These are phyloP conservation scores for Colletotrichum sp. DNA, from an alignment of 2,329 filamentous ascomycete species.

Conservation along the genomic window DNA sequence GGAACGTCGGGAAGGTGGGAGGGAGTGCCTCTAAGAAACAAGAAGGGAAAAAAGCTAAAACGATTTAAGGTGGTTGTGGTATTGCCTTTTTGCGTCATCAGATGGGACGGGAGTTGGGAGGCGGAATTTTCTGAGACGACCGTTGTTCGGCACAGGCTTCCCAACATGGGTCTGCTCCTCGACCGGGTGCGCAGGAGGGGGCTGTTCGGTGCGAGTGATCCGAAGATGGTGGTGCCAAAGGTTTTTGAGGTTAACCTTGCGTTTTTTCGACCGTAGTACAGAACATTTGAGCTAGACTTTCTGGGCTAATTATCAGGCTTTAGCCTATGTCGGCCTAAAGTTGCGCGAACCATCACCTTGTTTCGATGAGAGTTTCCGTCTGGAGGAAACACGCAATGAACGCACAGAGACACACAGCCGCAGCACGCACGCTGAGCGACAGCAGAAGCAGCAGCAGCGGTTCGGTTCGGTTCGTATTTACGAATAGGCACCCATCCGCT, in stretches of 20 bases:
- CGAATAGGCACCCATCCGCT: background rate
- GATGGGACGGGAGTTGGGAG: background rate
- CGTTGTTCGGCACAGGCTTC: slow-evolving; percentile 15
- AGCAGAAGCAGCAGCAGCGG: background rate
- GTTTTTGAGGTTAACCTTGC: slow-evolving; percentile 8
- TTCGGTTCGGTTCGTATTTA: background rate
- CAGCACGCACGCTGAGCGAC: background rate
- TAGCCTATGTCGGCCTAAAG: background rate
- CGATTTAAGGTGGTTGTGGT: background rate
- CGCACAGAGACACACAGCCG: background rate
- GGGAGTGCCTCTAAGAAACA: background rate
- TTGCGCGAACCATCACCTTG: background rate
- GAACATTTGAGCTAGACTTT: background rate
- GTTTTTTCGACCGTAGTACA: background rate
- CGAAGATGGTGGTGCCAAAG: background rate
- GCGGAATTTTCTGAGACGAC: slow-evolving; percentile 4
- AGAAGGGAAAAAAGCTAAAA: background rate
- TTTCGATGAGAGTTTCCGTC: background rate
- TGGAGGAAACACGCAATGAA: background rate
- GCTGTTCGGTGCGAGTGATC: background rate
- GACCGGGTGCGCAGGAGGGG: background rate
- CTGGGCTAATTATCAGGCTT: background rate
- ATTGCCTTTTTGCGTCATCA: slow-evolving; percentile 4
- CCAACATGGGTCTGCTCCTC: background rate
- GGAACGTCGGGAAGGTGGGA: background rate